Conservation (phyloP, 2,329 filamentous ascomycete genomes). For the Ophiostoma montium region DNA sequence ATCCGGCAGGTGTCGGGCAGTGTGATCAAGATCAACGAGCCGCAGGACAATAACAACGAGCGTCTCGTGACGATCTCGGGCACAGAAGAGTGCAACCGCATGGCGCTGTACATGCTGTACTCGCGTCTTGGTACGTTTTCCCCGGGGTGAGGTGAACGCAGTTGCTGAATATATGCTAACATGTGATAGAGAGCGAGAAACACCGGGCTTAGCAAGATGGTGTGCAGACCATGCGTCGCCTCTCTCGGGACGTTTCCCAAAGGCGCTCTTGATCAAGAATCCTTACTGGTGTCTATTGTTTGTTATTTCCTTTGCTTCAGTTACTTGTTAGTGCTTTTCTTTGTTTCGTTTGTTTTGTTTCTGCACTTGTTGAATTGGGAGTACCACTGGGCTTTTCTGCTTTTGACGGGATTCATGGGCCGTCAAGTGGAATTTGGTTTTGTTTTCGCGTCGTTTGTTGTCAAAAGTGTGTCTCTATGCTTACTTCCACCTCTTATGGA, state of each 20-base stretch:
- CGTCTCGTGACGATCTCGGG: conserved; percentile 93
- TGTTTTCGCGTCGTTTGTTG: background rate
- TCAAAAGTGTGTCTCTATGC: background rate
- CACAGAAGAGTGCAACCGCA: conserved; percentile 96
- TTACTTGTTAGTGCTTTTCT: background rate
- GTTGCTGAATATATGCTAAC: background rate
- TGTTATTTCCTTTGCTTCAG: background rate
- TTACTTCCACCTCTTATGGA: too few relatives aligned
- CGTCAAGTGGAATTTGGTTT: background rate
- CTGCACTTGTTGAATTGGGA: background rate
- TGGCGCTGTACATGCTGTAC: conserved; percentile 99
- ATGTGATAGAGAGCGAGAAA: conserved; percentile 54
- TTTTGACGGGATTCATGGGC: background rate
- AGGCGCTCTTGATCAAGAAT: background rate
- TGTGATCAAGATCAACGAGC: conserved; percentile 99
- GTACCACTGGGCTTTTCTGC: background rate
- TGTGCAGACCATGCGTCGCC: background rate
- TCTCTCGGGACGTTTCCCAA: background rate
- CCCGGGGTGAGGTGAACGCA: background rate
- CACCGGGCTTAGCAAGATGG: conserved; percentile 45
- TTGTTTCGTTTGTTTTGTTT: background rate
- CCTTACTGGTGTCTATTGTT: background rate
- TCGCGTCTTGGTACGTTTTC: conserved; percentile 67
- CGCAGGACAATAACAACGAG: conserved; percentile 97
- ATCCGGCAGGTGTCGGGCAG: conserved; percentile 93